Base-by-base conservation (phyloP, 2,329 filamentous ascomycete species). In the Xylariomycetidae sp. region DNA sequence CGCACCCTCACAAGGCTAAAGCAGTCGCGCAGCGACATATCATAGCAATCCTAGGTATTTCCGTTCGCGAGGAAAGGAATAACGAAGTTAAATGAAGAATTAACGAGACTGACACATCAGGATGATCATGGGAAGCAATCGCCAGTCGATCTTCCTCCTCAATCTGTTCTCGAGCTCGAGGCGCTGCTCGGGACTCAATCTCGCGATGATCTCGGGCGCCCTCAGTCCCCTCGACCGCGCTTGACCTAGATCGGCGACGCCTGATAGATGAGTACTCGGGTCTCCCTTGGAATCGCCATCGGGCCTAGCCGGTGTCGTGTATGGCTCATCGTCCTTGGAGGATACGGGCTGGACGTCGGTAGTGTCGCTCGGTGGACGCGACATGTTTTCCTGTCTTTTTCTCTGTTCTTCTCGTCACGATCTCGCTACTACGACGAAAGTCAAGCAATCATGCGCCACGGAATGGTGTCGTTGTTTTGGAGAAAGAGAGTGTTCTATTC, bases 41-140 rank as follows among this genome's bases (percentile, higher is more conserved):
- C n/a, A n/a, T n/a, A n/a, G n/a, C n/a, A n/a, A n/a, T n/a, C n/a
- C n/a, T n/a, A n/a, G n/a, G n/a, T n/a, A n/a, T n/a, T n/a, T n/a
- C n/a, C n/a, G n/a, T n/a, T n/a, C n/a, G n/a, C n/a, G n/a, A n/a
- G n/a, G n/a, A n/a, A n/a, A n/a, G 20, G 20, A 23, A n/a, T n/a
- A 23, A 8, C 8, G 8, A 23, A 23, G 20, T 8, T 23, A 23
- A n/a, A 23, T 8, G 20, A 23, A 17, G 12, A 7, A 16, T 13
- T n/a, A 4, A 12, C 25, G 16, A 23, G 20, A 42, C 43, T 44
- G 16, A 54, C 51, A 85, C 68, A 85, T 83, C 29, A 85, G 46
- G 33, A 85, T 74, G 26, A 85, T 65, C 59, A 80, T 79, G 0
- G 82, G 82, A 47, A 87, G 63, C 18, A 86, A 54, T 32, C 80